Conservation (phyloP, 192 early-diverging fungal species). For the Dimargaris cristalligena region DNA sequence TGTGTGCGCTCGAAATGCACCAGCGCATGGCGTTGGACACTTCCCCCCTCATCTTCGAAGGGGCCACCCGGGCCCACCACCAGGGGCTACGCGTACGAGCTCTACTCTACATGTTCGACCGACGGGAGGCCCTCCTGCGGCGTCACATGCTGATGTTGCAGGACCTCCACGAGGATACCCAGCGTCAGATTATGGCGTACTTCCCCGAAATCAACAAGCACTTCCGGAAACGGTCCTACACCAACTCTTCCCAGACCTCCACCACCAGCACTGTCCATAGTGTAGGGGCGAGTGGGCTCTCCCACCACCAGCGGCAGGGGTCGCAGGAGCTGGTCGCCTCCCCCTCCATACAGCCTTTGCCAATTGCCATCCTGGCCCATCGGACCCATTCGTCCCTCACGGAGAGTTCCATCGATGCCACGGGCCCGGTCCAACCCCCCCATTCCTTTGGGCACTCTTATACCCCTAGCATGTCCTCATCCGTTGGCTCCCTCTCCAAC, state of each 20-base stretch:
- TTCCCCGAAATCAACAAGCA: constrained; percentile 11
- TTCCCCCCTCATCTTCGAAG: constrained; percentile 10
- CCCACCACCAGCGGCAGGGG: no score
- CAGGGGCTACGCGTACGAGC: constrained; percentile 4
- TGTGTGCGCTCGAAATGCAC: constrained; percentile 7
- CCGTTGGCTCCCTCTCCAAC: neutral
- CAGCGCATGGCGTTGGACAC: constrained; percentile 8
- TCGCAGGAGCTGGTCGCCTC: no score
- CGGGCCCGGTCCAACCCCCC: no score
- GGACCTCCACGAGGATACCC: constrained; percentile 1
- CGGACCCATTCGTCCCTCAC: no score
- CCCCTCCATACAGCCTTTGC: no score
- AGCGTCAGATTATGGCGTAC: constrained; percentile 5
- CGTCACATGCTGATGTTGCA: constrained; percentile 4
- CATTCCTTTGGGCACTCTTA: no score
- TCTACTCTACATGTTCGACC: constrained; percentile 11
- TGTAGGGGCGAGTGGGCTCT: no score
- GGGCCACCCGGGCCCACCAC: constrained; percentile 7
- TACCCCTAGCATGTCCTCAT: no score
- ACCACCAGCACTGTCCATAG: no score
- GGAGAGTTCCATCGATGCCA: no score
- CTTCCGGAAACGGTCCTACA: constrained; percentile 10
- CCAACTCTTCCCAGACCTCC: constrained; percentile 4
- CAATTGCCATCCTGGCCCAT: no score
- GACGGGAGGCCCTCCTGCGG: constrained; percentile 10